Evolutionary conservation across 371 early-diverging fungal species (phyloP), one percentile per base, ranked within the genome.

Genomic region (Haplosporangium sp.): DNA sequence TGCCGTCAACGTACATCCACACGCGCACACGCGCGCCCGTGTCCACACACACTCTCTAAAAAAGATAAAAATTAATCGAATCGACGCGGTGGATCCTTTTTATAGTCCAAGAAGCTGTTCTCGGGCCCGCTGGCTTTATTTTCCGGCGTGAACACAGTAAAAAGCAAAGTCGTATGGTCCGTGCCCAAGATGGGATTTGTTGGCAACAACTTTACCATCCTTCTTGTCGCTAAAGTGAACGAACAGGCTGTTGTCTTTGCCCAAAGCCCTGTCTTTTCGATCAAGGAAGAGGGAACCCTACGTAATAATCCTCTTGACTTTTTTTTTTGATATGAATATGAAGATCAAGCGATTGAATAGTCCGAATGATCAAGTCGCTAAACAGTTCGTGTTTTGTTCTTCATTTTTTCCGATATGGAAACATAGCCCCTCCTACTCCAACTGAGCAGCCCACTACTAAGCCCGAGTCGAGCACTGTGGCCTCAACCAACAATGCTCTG

Each of bases 81-180:
- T 43, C 3, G 29, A n/a, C 14, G n/a, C 45, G 43, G 18, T 14
- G 11, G 23, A 29, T 12, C 6, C 11, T 11, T 40, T n/a, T 36
- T 16, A 6, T 43, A 74, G 74, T 64, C 69, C 21, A 75, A 66
- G 59, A 47, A 47, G 37, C 63, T 75, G 12, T 69, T 75, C 57
- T 65, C 61, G 10, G 75, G 75, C 4, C 75, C 75, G 7, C 52
- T 69, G 60, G 69, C 75, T 0, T 59, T 75, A 5, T 58, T 75
- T 46, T 69, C 75, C 1, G 69, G 66, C 45, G 43, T 75, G 55
- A 38, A 18, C 8, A 75, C 75, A n/a, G 23, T 70, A 1, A 20
- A 62, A 6, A 70, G 70, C 13, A 8, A 13, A 5, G 66, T 66
- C 0, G 46, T 40, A 1, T 75, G 75, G 75, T 9, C 66, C 14